A percentile compares a stretch with the other conserved stretches of the same genome.
Conservation (phyloP, 164 flowering plant genomes). For the Paratinospora sagittata region DNA sequence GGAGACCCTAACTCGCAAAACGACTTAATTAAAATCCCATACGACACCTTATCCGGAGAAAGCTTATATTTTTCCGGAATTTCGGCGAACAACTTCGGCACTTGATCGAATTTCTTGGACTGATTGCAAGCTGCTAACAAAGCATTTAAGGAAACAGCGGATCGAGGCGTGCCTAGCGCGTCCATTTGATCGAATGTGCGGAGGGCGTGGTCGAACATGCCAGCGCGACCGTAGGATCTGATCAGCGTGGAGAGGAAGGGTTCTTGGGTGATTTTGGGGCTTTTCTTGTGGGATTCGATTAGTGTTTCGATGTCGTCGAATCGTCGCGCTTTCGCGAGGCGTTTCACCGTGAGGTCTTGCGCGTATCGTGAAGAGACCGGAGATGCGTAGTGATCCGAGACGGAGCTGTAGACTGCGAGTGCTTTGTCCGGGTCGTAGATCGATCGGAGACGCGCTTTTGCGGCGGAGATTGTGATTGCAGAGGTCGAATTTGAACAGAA, state of each 20-base stretch:
- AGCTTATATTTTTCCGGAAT: conserved; percentile 38
- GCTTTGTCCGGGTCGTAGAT: conserved; percentile 64
- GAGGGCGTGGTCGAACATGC: conserved; percentile 74
- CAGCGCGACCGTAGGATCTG: conserved; percentile 63
- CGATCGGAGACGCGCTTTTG: conserved; percentile 36
- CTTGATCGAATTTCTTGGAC: conserved; percentile 37
- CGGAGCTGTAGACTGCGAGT: conserved; percentile 34
- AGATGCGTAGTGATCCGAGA: conserved; percentile 22
- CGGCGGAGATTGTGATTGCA: conserved; percentile 41
- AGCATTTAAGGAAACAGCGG: conserved; percentile 63
- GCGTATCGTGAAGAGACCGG: conserved; percentile 50
- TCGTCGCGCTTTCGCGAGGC: conserved; percentile 61
- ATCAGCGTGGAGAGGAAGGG: conserved; percentile 51
- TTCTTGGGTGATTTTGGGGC: conserved; percentile 58
- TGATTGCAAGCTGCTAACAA: conserved; percentile 48
- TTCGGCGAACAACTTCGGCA: conserved; percentile 47
- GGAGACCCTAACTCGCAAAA: conserved; percentile 44
- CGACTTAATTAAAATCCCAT: conserved; percentile 50
- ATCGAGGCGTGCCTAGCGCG: conserved; percentile 52
- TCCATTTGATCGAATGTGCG: conserved; percentile 60
- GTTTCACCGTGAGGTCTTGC: conserved; percentile 52
- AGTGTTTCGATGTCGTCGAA: conserved; percentile 60
- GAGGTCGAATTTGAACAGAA: conserved; percentile 7
- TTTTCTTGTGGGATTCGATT: conserved; percentile 55
- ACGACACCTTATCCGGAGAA: conserved; percentile 54